Base-by-base conservation (phyloP, 345 rosid genomes). In the Syzygium oleosum region DNA sequence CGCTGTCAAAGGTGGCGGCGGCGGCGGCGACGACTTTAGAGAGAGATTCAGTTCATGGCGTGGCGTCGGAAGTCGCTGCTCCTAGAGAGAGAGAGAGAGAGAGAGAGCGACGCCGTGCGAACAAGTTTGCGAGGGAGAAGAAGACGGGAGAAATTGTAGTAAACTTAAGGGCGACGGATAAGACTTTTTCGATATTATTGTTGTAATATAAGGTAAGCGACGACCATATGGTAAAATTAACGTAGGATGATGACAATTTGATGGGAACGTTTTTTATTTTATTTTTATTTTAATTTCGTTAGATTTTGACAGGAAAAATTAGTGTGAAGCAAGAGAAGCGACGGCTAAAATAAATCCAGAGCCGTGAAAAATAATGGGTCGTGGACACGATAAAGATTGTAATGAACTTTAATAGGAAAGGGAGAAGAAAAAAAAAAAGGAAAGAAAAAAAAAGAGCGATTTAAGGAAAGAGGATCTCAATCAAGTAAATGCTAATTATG, bases 381-480 rank as follows among this genome's bases (percentile, higher is more conserved):
- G 25, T 56, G 9, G 59, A 22, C 9, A 9, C 4, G 27, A 25
- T 58, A 12, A 8, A 7, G 4, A 7, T 16, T 5, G 14, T 9
- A 10, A 73, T 38, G 19, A 38, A 38, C 80, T 73, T 38, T 3
- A 73, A 73, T 19, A 73, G 23, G 80, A 73, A 73, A 73, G 25
- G 4, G 9, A 12, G 14, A 68, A 1, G 17, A 9, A 4, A 9
- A 17, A 16, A 65, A 15, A 15, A 2, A 8, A 1, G 22, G 9
- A 31, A 31, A 9, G 1, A 38, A 31, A 19, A 0, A 31, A 2
- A 14, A 2, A 15, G 16, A 1, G 79, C 1, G 27, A 19, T 34
- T 68, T 34, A 34, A 19, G 27, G 41, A 38, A 73, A 73, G 13
- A 38, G 7, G 14, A 73, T 73, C 80, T 73, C 23, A 13, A 73